These are phyloP conservation scores for Entonaema liquescens DNA, from an alignment of 495 filamentous ascomycete species.

Conservation along the genomic window DNA sequence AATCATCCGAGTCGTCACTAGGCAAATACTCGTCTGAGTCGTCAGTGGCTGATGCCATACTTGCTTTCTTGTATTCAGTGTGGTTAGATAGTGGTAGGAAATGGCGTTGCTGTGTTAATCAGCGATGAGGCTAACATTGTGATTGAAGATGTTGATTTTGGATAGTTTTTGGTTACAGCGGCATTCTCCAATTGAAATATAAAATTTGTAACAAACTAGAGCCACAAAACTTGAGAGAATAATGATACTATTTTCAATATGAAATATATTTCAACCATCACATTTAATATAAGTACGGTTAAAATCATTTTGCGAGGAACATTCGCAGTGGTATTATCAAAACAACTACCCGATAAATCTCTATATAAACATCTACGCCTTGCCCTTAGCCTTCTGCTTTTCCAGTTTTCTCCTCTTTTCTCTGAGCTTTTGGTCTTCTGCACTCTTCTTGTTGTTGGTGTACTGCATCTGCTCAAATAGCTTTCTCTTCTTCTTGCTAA, in stretches of 20 bases:
- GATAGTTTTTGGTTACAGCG: neutral
- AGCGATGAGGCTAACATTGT: neutral
- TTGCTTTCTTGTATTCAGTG: neutral
- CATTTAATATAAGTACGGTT: neutral
- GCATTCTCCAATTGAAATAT: neutral
- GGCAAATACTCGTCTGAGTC: conserved; percentile 36
- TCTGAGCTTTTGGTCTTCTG: conserved; percentile 75
- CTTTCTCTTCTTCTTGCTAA: conserved; percentile 90
- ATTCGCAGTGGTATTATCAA: conserved; percentile 41
- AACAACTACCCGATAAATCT: conserved; percentile 30
- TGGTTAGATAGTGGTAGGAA: neutral
- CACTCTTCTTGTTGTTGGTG: conserved; percentile 83
- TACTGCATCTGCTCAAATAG: conserved; percentile 91
- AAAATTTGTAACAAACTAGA: neutral
- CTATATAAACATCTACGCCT: conserved; percentile 43
- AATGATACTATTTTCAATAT: conserved; percentile 14
- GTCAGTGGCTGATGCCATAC: conserved; percentile 30
- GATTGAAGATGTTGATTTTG: conserved; percentile 10
- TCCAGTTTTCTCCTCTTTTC: conserved; percentile 90
- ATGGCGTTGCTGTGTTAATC: neutral
- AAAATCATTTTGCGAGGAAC: conserved; percentile 7
- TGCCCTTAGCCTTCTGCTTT: conserved; percentile 60
- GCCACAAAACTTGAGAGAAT: conserved; percentile 10
- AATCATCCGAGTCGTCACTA: conserved; percentile 34
- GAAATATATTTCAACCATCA: neutral